A percentile compares a stretch with the other conserved stretches of the same genome.
These are phyloP conservation scores for Sphaerulina vaccinii DNA, from an alignment of 2,329 filamentous ascomycete species.

Conservation along the genomic window DNA sequence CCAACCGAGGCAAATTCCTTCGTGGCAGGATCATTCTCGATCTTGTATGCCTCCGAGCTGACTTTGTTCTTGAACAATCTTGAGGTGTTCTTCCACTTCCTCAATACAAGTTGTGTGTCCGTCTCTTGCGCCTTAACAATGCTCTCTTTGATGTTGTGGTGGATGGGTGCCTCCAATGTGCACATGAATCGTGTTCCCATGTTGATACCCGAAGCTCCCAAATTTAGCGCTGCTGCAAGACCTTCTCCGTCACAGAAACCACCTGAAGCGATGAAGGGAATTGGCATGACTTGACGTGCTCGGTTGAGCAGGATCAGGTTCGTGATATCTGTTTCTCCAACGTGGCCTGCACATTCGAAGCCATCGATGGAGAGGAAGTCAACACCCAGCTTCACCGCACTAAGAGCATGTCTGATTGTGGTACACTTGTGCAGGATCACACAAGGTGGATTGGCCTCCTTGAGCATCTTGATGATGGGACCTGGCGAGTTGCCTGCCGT, in stretches of 20 bases:
- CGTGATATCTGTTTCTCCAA: conserved; percentile 82
- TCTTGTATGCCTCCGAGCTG: conserved; percentile 71
- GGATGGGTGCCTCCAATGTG: conserved; percentile 88
- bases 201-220: conserved; percentile 93
- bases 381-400: conserved; percentile 88
- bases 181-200: conserved; percentile 99
- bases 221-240: conserved; percentile 81
- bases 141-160: conserved; percentile 87
- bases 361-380: conserved; percentile 97
- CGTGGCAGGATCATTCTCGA: conserved; percentile 77
- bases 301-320: conserved; percentile 85
- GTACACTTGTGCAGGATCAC: conserved; percentile 97
- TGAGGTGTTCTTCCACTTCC: conserved; percentile 90
- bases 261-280: conserved; percentile 93
- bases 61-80: conserved; percentile 90
- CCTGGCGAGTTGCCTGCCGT: conserved; percentile 89
- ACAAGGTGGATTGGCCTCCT: conserved; percentile 63
- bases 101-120: conserved; percentile 82
- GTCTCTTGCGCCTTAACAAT: conserved; percentile 88
- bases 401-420: conserved; percentile 87
- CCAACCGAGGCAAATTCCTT: conserved; percentile 90
- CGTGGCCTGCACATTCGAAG: conserved; percentile 93
- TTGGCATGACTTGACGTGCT: conserved; percentile 76
- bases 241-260: conserved; percentile 95
- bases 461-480: conserved; percentile 85